phyloP scores from a whole-genome alignment of 2,329 filamentous ascomycete genomes.

The Hymenoscyphus infarciens region DNA sequence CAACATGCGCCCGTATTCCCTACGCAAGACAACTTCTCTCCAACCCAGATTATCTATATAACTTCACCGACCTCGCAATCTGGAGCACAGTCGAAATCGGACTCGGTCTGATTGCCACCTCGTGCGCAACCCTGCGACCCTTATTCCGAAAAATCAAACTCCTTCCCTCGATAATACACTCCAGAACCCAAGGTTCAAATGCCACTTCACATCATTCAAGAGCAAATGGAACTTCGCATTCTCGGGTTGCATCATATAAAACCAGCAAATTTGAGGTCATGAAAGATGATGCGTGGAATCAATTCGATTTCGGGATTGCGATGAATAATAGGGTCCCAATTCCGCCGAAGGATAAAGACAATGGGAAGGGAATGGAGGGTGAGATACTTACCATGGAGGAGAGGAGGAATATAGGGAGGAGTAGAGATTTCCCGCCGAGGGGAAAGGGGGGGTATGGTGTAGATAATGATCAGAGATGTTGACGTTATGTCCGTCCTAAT shows the following conservation, averaged over 20 bases:
- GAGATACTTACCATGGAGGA: neutral
- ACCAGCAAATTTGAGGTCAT: no score
- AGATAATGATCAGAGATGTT: neutral
- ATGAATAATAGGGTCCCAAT: neutral
- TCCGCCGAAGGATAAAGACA: neutral
- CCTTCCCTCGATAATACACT: conserved; percentile 2
- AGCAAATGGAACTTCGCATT: neutral
- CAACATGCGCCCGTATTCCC: conserved; percentile 39
- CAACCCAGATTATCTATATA: conserved; percentile 37
- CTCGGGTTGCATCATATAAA: neutral
- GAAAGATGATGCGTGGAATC: neutral
- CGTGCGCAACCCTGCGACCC: conserved; percentile 37
- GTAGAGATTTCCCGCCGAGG: neutral
- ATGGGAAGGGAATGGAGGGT: neutral
- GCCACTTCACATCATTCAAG: neutral
- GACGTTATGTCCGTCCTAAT: neutral
- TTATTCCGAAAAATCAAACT: conserved; percentile 28
- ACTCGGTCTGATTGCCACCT: conserved; percentile 38
- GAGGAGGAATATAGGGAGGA: neutral
- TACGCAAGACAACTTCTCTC: conserved; percentile 37
- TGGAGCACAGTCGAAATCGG: conserved; percentile 41
- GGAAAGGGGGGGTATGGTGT: neutral
- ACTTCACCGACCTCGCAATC: conserved; percentile 38
- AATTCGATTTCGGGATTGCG: neutral
- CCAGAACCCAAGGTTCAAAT: neutral